Conservation (phyloP, 805 yeast genomes). For the Metschnikowia lachancei region DNA sequence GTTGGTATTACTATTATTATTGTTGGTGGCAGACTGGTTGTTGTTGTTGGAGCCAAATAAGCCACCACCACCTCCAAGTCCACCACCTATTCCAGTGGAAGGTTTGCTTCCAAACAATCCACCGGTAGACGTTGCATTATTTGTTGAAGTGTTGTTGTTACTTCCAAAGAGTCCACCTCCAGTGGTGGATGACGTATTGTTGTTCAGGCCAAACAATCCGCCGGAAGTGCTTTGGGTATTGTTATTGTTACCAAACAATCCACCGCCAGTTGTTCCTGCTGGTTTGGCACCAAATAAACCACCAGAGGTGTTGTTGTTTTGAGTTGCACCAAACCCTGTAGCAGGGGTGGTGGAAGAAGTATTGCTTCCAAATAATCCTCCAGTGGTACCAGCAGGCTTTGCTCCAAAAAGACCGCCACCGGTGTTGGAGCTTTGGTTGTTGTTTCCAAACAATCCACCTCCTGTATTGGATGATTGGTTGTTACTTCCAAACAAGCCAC, state of each 20-base stretch:
- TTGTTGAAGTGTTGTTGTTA: constrained; percentile 20
- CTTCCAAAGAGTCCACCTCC: constrained; percentile 32
- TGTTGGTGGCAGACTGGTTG: constrained; percentile 12
- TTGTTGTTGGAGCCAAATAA: constrained; percentile 23
- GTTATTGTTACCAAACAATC: constrained; percentile 18
- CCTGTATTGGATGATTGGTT: constrained; percentile 21
- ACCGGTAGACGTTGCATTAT: constrained; percentile 18
- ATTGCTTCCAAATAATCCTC: constrained; percentile 21
- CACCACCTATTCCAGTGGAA: constrained; percentile 10
- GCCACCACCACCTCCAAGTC: constrained; percentile 15
- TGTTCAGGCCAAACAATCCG: constrained; percentile 42
- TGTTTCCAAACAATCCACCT: constrained; percentile 33
- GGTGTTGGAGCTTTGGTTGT: not conserved
- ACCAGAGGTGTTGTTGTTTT: constrained; percentile 26
- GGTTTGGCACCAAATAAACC: constrained; percentile 32
- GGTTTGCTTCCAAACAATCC: constrained; percentile 20
- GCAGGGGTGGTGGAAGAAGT: constrained; percentile 9
- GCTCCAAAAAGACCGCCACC: not conserved
- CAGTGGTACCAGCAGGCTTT: constrained; percentile 1
- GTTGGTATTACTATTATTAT: constrained; percentile 16
- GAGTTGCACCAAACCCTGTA: constrained; percentile 15
- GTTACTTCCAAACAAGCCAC: constrained; percentile 19
- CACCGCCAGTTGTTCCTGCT: constrained; percentile 22
- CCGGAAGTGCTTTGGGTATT: constrained; percentile 18
- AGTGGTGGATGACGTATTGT: constrained; percentile 7